Base-by-base conservation (phyloP, 495 filamentous ascomycete species). In the Xylaria intraflava region DNA sequence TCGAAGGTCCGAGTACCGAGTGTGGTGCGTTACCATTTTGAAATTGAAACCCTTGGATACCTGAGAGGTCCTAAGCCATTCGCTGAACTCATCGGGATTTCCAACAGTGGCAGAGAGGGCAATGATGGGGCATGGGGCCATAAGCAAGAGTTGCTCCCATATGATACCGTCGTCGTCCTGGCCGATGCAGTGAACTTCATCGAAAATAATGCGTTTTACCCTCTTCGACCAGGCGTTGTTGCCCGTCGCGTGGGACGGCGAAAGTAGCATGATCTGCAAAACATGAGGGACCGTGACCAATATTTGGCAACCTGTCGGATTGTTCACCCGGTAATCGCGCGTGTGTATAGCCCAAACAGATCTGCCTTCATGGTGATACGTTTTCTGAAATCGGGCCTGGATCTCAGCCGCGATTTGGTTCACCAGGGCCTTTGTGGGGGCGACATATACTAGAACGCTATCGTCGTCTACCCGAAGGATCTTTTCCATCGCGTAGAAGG, bases 371-470 rank as follows among this genome's bases (percentile, higher is more conserved):
- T 76, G 70, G 19, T 72, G 69, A 52, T 73, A 77, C 0, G 63
- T 70, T 60, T 90, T 91, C 2, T 73, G 77, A 62, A 89, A 91
- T 24, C 85, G 58, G 33, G 69, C 73, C 52, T 73, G 68, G 6
- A 90, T 69, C 65, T 90, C 87, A 6, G 87, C 87, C 0, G 85
- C 87, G 56, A 91, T 89, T 60, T 90, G 87, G 63, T 90, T 91
- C 51, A 91, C 86, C 11, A 91, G 67, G 7, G 87, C 87, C 66
- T 91, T 91, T 0, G 88, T 91, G 1, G 87, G 87, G 1, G 86
- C 87, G 23, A 91, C 81, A 61, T 90, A 91, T 6, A 91, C 83
- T 4, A 90, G 62, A 10, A 91, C 73, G 16, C 80, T 80, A 27
- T 88, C 79, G 56, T 89, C 75, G 47, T 80, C 78, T 5, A 75